Evolutionary conservation across 225 moss, liverwort and hornwort species (phyloP).

Genomic region (Rhytidiadelphus loreus): DNA sequence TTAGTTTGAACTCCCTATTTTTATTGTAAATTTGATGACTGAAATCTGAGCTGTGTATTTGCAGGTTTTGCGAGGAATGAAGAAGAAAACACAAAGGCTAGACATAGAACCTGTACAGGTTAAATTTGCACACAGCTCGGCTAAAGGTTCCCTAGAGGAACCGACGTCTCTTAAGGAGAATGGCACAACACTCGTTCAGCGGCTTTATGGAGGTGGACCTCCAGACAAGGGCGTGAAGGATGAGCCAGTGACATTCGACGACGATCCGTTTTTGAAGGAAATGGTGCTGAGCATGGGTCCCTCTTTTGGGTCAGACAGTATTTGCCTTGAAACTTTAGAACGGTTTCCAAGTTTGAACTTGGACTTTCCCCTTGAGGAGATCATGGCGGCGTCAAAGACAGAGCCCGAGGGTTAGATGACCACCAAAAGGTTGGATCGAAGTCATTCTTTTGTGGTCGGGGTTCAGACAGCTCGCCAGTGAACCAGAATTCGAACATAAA

Average conservation of each 20-base stretch:
- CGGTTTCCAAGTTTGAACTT: constrained; percentile 47
- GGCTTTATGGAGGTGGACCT: constrained; percentile 36
- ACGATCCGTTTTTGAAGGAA: constrained; percentile 43
- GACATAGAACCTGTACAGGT: constrained; percentile 6
- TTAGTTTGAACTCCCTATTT: neutral
- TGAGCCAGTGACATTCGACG: constrained; percentile 12
- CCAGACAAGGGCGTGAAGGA: constrained; percentile 9
- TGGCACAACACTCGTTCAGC: neutral
- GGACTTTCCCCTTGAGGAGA: constrained; percentile 38
- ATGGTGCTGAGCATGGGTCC: constrained; percentile 30
- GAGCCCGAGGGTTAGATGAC: constrained; percentile 1
- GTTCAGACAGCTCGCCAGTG: neutral
- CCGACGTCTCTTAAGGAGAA: neutral
- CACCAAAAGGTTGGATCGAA: neutral
- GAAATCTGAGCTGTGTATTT: neutral
- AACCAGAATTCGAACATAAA: neutral
- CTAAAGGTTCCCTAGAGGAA: neutral
- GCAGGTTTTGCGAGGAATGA: constrained; percentile 45
- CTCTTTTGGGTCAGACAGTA: constrained; percentile 21
- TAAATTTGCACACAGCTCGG: constrained; percentile 37
- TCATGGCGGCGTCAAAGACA: constrained; percentile 16
- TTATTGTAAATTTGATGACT: neutral
- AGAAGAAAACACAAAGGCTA: constrained; percentile 10
- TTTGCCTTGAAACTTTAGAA: constrained; percentile 28
- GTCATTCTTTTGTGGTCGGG: neutral